Percentiles rank a stretch among this genome's conserved stretches.
phyloP scores from a whole-genome alignment of 2,329 filamentous ascomycete genomes.

The Parafenestella ontariensis region DNA sequence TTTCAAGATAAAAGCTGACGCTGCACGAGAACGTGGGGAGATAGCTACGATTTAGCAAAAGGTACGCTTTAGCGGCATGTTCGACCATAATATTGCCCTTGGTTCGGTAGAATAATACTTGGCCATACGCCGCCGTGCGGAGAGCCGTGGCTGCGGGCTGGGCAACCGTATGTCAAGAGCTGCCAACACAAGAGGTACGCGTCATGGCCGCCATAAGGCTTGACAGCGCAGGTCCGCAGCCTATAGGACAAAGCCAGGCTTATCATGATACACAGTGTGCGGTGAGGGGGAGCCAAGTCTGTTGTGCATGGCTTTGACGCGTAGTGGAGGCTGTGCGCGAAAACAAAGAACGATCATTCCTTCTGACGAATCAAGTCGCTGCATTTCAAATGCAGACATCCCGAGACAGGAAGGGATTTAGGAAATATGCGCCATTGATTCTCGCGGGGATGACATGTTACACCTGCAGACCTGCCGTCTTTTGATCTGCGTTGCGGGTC shows the following conservation, averaged over 20 bases:
- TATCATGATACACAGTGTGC: slow-evolving; percentile 15
- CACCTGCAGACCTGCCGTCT: not conserved
- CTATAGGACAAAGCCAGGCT: slow-evolving; percentile 14
- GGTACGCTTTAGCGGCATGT: not conserved
- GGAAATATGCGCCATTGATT: not conserved
- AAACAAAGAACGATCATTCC: slow-evolving; percentile 11
- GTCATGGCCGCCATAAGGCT: slow-evolving; percentile 33
- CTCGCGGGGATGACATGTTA: not conserved
- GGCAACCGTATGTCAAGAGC: slow-evolving; percentile 22
- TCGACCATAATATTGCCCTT: not conserved
- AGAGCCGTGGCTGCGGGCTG: slow-evolving; percentile 35
- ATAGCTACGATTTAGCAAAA: not conserved
- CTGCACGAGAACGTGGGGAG: not conserved
- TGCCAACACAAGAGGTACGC: slow-evolving; percentile 32
- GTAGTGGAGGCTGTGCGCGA: slow-evolving; percentile 22
- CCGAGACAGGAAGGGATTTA: not conserved
- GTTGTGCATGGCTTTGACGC: slow-evolving; percentile 27
- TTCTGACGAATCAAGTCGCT: slow-evolving; percentile 14
- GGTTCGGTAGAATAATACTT: slow-evolving; percentile 11
- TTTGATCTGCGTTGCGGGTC: no score
- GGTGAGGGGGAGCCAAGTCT: slow-evolving; percentile 4
- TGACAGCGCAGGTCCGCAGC: slow-evolving; percentile 11
- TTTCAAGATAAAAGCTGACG: no score
- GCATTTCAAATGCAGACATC: not conserved
- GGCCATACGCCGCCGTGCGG: slow-evolving; percentile 33